phyloP scores from a whole-genome alignment of 352 stramenopile species.

The Pythium aquatile region DNA sequence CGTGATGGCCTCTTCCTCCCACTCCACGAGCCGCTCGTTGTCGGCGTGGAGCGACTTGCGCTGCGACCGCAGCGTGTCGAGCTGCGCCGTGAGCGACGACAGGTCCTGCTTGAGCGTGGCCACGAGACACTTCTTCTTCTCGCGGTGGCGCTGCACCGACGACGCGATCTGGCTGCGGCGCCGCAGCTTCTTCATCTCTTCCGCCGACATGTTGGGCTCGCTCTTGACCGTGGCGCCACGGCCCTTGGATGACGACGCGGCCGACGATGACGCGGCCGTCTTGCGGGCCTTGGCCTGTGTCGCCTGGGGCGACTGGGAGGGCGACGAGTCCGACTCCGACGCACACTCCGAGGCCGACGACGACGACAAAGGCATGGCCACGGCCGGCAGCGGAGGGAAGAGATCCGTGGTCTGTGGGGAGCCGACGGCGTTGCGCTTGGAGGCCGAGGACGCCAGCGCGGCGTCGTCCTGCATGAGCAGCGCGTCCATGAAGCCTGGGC shows the following conservation, averaged over 20 bases:
- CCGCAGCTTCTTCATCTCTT: constrained; percentile 60
- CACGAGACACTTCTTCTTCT: constrained; percentile 65
- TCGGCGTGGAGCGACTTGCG: constrained; percentile 38
- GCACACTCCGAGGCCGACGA: constrained; percentile 6
- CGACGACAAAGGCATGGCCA: not conserved
- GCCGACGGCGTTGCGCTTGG: constrained; percentile 19
- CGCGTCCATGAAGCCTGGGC: constrained; percentile 19
- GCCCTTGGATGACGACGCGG: not conserved
- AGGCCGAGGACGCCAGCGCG: not conserved
- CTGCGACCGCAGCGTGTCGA: constrained; percentile 41
- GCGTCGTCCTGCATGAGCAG: constrained; percentile 25
- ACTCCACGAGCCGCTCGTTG: constrained; percentile 52
- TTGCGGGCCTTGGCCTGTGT: constrained; percentile 11
- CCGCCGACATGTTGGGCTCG: constrained; percentile 31
- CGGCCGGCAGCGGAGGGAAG: constrained; percentile 10
- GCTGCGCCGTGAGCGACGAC: constrained; percentile 35
- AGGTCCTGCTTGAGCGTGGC: constrained; percentile 49
- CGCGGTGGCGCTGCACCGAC: constrained; percentile 61
- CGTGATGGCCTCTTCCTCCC: constrained; percentile 56
- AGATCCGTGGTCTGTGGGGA: constrained; percentile 25
- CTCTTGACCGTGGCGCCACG: constrained; percentile 6
- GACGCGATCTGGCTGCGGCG: constrained; percentile 60
- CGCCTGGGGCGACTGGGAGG: constrained; percentile 2
- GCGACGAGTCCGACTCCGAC: constrained; percentile 1
- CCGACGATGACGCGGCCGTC: constrained; percentile 7